phyloP scores from a whole-genome alignment of 2,329 filamentous ascomycete species.

The Ophiosphaerella herpotricha region DNA sequence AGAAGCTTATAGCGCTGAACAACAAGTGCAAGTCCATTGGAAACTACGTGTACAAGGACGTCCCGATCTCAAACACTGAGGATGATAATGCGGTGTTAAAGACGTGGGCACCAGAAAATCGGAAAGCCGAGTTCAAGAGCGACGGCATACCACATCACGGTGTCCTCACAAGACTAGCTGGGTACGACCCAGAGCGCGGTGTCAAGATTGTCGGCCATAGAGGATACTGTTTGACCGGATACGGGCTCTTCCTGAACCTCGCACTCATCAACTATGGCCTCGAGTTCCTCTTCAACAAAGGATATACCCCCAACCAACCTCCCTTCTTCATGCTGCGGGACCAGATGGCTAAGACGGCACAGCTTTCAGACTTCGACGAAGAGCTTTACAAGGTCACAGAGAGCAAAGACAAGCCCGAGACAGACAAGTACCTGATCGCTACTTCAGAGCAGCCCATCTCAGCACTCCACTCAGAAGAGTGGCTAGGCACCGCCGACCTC shows the following conservation, averaged over 20 bases:
- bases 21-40: conserved; percentile 83
- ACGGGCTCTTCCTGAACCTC: conserved; percentile 89
- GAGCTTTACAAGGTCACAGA: conserved; percentile 94
- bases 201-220: conserved; percentile 89
- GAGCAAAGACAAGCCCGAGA: conserved; percentile 76
- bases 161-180: conserved; percentile 83
- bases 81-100: conserved; percentile 80
- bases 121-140: conserved; percentile 76
- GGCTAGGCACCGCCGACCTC: conserved; percentile 81
- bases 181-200: conserved; percentile 84
- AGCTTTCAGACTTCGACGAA: conserved; percentile 96
- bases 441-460: conserved; percentile 96
- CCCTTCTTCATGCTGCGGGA: conserved; percentile 80
- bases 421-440: conserved; percentile 77
- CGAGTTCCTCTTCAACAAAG: conserved; percentile 81
- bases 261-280: conserved; percentile 94
- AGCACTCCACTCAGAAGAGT: conserved; percentile 90
- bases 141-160: conserved; percentile 90
- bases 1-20: conserved; percentile 76
- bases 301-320: conserved; percentile 73
- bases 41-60: conserved; percentile 88
- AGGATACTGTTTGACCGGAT: conserved; percentile 88
- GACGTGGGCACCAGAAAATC: conserved; percentile 79
- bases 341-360: conserved; percentile 97
- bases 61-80: conserved; percentile 83